A percentile compares a stretch with the other conserved stretches of the same genome.
Evolutionary conservation across 768 basidiomycete species (phyloP).

Genomic region (Leccinum subtestaceum): DNA sequence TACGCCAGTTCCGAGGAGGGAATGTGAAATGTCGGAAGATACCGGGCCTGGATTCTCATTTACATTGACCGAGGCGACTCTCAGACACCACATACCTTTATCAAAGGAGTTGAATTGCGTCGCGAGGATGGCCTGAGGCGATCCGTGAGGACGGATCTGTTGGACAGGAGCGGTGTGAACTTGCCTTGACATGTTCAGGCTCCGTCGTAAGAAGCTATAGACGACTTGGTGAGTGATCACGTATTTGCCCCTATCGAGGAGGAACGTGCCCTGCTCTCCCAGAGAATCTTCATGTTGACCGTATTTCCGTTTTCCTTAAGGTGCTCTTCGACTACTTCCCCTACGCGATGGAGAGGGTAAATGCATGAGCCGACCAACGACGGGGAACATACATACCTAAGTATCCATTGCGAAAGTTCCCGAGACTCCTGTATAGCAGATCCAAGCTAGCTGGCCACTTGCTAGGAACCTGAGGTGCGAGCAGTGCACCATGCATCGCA

Average conservation of each 20-base stretch:
- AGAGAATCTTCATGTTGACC: conserved; percentile 35
- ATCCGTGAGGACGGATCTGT: background rate
- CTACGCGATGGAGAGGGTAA: conserved; percentile 17
- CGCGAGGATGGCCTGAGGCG: conserved; percentile 39
- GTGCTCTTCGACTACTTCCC: conserved; percentile 25
- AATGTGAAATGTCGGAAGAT: conserved; percentile 12
- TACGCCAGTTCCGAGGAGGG: conserved; percentile 54
- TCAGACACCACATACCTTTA: conserved; percentile 32
- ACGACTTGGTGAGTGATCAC: background rate
- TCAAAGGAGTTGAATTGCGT: conserved; percentile 43
- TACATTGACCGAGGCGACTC: conserved; percentile 10
- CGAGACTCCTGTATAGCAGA: conserved; percentile 23
- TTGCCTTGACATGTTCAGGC: conserved; percentile 46
- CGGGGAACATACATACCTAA: conserved; percentile 23
- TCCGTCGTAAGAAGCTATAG: conserved; percentile 44
- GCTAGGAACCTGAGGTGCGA: conserved; percentile 34
- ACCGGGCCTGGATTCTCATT: conserved; percentile 23
- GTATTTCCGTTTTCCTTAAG: conserved; percentile 30
- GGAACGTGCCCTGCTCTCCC: conserved; percentile 36
- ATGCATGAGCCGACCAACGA: background rate
- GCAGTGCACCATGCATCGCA: conserved; percentile 25
- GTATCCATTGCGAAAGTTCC: conserved; percentile 27
- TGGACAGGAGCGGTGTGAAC: background rate
- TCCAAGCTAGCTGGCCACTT: conserved; percentile 39
- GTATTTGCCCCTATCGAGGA: background rate